phyloP scores from a whole-genome alignment of 306 rosid genomes.

The Leucaena leucocephala region DNA sequence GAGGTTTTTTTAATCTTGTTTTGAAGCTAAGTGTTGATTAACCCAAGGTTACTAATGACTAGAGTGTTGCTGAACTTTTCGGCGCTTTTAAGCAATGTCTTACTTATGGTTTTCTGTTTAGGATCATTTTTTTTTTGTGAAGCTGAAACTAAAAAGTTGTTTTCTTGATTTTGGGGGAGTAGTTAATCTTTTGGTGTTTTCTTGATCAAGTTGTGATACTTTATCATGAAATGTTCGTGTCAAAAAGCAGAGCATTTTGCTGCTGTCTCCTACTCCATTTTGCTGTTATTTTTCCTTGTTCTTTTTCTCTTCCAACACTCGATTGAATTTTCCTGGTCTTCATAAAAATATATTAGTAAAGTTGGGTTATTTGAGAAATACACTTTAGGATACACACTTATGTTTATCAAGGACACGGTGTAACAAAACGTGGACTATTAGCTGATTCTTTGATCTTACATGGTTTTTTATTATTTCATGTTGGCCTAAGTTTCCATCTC shows the following conservation, averaged over 20 bases:
- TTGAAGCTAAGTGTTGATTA: neutral
- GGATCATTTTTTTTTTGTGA: neutral
- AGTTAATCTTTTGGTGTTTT: neutral
- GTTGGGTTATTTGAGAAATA: neutral
- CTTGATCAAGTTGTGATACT: neutral
- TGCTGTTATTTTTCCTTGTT: no score
- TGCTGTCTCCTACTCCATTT: no score
- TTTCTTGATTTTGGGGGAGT: neutral
- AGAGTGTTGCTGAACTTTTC: neutral
- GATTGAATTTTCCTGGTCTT: neutral
- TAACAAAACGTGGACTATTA: neutral
- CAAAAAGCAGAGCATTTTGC: neutral
- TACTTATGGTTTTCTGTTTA: neutral
- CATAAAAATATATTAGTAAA: neutral
- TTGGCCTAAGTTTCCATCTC: conserved; percentile 9
- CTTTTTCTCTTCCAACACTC: no score
- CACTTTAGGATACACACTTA: neutral
- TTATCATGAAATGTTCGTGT: neutral
- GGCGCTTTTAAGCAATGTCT: neutral
- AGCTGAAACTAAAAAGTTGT: neutral
- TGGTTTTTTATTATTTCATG: neutral
- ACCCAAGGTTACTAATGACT: neutral
- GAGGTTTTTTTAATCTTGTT: neutral
- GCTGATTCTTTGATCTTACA: neutral
- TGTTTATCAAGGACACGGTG: neutral